Base-by-base conservation (phyloP, 352 stramenopile species). In the Albugo laibachii region DNA sequence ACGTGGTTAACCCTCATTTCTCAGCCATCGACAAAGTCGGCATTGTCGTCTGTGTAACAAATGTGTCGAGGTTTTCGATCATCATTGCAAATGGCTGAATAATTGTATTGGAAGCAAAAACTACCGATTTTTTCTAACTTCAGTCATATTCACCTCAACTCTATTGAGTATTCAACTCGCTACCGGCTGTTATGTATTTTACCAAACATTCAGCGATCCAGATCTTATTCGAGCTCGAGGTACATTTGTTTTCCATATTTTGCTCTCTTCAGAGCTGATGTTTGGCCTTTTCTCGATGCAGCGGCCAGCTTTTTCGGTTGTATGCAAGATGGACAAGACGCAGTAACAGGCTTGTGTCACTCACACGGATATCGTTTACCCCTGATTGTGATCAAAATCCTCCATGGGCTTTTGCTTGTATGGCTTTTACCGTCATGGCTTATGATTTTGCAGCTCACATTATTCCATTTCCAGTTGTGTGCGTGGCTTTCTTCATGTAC, bases 31-130 rank as follows among this genome's bases (percentile, higher is more conserved):
- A 48, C 61, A 86, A 47, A 87, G 71, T 47, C 69, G 75, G 50
- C 92, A 98, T 54, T 98, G 92, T 59, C 89, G 92, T 15, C 83
- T 96, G 41, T 98, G 92, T 51, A 84, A 97, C 52, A 98, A 98
- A 53, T 97, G 92, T 57, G 88, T 98, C 14, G 70, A 77, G 39
- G 69, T 86, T 27, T 98, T 98, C 61, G 92, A 98, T 60, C 92
- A 97, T 67, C 92, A 97, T 67, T 97, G 92, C 69, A 96, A 95
- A 53, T 95, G 84, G 91, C 78, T 97, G 20, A 97, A 97, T 61
- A 98, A 95, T 47, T 97, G 92, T 57, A 75, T 97, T 11, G 89
- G 91, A 41, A 69, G 66, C 48, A 85, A 91, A 50, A 91, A 91
- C 59, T 91, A 89, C 49, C 52, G 65, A 31, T 85, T 65, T 42